Evolutionary conservation across 768 basidiomycete species (phyloP), one percentile per base, ranked within the genome.

Genomic region (Mycena kentingensis): DNA sequence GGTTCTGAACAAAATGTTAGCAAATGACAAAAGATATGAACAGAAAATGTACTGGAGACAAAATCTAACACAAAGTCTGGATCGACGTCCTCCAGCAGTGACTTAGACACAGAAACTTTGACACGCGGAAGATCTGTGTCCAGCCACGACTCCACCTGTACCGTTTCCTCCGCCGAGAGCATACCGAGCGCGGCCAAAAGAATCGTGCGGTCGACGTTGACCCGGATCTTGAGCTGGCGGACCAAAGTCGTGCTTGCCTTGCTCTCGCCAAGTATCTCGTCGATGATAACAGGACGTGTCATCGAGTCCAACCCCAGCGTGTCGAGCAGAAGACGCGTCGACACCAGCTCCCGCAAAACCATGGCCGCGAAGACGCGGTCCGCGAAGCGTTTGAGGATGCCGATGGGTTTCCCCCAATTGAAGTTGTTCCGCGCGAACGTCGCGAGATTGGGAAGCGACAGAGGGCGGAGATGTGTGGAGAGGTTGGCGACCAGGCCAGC

Each of bases 391-490:
- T 5, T 15, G 19, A 56, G 49, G 4, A 56, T 51, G 24, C 55
- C 55, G 7, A 50, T 15, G 16, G 25, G 26, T 19, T 52, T n/a
- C 5, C 55, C 55, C 55, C 55, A 56, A n/a, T 16, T 10, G 28
- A 56, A 56, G 28, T 51, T 31, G 2, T 32, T 21, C 16, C 49
- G 45, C 1, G 55, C 50, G 27, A 57, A 52, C 7, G 27, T 19
- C 6, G 55, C 55, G 11, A 56, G 50, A 31, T 43, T 18, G 18
- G 43, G 39, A 4, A 56, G 50, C 3, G 19, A 27, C 21, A 46
- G 50, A 4, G 49, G 26, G 26, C 16, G 19, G 39, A 51, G 36
- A 12, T 3, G 11, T 35, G 31, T 10, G 15, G 6, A 5, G 1
- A 43, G 13, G 16, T 18, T 27, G 32, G n/a, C 45, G 35, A 22